A percentile compares a stretch with the other conserved stretches of the same genome.
Conservation (phyloP, 163 green algal species). For the Chlamydomonas reinhardtii region DNA sequence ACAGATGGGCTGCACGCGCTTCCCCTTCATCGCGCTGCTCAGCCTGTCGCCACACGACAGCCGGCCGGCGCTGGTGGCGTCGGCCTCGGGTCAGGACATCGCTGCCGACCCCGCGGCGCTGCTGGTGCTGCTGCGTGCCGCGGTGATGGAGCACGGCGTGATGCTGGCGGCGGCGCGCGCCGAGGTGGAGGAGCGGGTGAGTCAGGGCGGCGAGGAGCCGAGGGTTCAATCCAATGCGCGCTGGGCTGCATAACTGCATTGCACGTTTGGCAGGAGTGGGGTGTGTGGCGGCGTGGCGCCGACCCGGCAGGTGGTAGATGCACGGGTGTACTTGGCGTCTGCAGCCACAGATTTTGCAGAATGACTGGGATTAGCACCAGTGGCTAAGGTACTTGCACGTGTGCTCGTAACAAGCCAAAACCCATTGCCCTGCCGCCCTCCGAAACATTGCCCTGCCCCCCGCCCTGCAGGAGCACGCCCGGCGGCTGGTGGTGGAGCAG, state of each 20-base stretch:
- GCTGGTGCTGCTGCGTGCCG: constrained; percentile 58
- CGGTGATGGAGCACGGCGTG: constrained; percentile 67
- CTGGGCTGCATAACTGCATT: no score
- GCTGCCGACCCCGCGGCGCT: constrained; percentile 41
- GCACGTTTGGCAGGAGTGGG: no score
- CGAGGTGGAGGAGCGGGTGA: constrained; percentile 69
- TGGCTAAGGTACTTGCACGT: no score
- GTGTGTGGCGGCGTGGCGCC: no score
- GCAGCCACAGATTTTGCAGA: no score
- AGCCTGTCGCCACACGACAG: constrained; percentile 60
- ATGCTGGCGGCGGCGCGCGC: constrained; percentile 73
- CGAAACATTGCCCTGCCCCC: no score
- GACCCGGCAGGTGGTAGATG: no score
- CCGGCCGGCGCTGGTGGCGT: constrained; percentile 64
- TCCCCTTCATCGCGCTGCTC: constrained; percentile 82
- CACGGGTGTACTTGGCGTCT: no score
- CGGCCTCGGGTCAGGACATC: constrained; percentile 37
- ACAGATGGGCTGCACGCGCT: constrained; percentile 65
- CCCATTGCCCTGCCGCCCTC: no score
- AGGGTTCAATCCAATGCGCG: no score
- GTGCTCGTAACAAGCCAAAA: no score
- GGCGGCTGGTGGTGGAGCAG: constrained; percentile 66
- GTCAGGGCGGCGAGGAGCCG: background rate
- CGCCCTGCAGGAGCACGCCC: constrained; percentile 48
- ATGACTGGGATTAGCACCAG: no score